Conservation (phyloP, 306 rosid species). For the Fragaria nilgerrensis region DNA sequence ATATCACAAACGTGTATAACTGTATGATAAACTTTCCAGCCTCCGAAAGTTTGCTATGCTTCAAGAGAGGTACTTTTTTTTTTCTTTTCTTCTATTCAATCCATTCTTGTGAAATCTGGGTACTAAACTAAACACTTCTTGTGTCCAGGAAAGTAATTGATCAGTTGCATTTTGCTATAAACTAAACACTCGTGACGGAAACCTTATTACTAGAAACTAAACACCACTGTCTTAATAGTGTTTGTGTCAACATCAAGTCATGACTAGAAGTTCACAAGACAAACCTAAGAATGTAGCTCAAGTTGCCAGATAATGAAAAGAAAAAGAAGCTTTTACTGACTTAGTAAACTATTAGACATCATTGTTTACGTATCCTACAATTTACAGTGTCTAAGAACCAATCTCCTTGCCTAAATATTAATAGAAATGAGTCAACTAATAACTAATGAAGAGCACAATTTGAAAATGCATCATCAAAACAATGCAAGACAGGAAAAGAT, state of each 20-base stretch:
- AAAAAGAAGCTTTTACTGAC: neutral
- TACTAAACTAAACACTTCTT: neutral
- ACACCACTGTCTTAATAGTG: neutral
- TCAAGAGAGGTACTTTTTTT: neutral
- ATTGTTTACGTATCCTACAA: neutral
- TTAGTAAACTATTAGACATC: neutral
- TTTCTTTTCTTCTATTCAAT: neutral
- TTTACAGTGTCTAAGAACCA: neutral
- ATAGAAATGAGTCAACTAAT: neutral
- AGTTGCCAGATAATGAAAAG: neutral
- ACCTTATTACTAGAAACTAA: neutral
- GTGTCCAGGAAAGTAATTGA: neutral
- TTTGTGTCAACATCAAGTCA: neutral
- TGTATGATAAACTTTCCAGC: neutral
- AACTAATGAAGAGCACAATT: neutral
- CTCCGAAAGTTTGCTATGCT: neutral
- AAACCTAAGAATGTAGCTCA: neutral
- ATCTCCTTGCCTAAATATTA: neutral
- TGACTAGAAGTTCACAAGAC: neutral
- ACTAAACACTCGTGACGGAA: neutral
- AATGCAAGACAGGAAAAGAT: neutral
- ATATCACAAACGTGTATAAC: neutral
- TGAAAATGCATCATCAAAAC: neutral
- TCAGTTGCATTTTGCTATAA: neutral
- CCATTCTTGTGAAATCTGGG: neutral